phyloP scores from a whole-genome alignment of 257 asterid genomes.

The Asclepias syriaca region DNA sequence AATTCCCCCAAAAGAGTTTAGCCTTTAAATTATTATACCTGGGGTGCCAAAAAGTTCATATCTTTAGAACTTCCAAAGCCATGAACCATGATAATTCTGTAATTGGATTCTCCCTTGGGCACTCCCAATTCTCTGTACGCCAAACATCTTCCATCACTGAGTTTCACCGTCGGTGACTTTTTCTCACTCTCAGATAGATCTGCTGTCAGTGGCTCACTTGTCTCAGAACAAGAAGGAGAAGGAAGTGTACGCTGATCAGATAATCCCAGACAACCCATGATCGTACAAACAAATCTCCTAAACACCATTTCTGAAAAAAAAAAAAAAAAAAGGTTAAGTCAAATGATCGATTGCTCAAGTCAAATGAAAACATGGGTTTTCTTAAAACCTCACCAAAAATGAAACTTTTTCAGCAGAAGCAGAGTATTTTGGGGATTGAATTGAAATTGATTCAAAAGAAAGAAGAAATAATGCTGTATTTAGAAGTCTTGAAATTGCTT shows the following conservation, averaged over 20 bases:
- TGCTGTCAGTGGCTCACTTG: conserved; percentile 26
- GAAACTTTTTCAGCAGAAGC: conserved; percentile 8
- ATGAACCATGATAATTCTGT: conserved; percentile 66
- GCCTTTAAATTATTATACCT: conserved; percentile 30
- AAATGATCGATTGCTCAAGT: background rate
- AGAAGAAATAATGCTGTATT: background rate
- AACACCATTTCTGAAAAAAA: conserved; percentile 52
- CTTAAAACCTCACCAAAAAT: conserved; percentile 13
- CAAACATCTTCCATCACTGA: conserved; percentile 77
- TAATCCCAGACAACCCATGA: conserved; percentile 82
- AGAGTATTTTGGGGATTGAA: background rate
- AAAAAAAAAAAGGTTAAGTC: background rate
- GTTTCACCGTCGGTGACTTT: conserved; percentile 43
- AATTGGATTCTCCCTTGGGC: conserved; percentile 54
- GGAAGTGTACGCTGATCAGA: conserved; percentile 53
- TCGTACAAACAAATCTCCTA: conserved; percentile 49
- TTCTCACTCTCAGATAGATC: conserved; percentile 21
- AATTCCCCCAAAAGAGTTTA: background rate
- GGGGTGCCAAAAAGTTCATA: conserved; percentile 75
- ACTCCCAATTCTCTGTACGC: conserved; percentile 85
- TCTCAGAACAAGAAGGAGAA: conserved; percentile 31
- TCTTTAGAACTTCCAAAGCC: conserved; percentile 92
- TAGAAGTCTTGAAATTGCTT: conserved; percentile 11
- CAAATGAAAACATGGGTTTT: background rate
- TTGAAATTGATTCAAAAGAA: background rate